These are phyloP conservation scores for Ascochyta fabae DNA, from an alignment of 2,329 filamentous ascomycete genomes.

Conservation along the genomic window DNA sequence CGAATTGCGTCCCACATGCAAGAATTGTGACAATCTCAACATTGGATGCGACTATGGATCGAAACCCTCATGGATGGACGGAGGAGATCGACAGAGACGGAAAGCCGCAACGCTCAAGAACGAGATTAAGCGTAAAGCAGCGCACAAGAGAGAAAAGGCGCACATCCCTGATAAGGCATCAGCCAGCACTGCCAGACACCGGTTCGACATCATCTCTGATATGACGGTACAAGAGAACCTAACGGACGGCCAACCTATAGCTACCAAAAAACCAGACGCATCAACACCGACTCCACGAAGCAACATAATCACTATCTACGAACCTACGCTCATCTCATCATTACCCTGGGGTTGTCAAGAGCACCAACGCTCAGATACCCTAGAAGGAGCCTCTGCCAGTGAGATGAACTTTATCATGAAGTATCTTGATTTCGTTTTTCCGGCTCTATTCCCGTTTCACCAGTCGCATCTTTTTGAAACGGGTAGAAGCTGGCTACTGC, in stretches of 20 bases:
- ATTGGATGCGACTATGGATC: slow-evolving; percentile 18
- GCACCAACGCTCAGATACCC: slow-evolving; percentile 1
- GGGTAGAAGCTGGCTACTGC: slow-evolving; percentile 24
- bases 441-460: slow-evolving; percentile 23
- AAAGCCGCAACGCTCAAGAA: slow-evolving; percentile 15
- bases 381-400: slow-evolving; percentile 10
- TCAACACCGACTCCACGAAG: neutral
- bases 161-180: neutral
- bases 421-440: slow-evolving; percentile 24
- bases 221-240: neutral
- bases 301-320: neutral
- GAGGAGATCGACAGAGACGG: slow-evolving; percentile 13
- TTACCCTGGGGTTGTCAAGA: slow-evolving; percentile 13
- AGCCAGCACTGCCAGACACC: neutral
- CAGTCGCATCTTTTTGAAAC: slow-evolving; percentile 18
- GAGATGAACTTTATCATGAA: slow-evolving; percentile 26
- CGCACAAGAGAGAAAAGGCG: slow-evolving; percentile 14
- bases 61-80: slow-evolving; percentile 24
- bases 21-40: slow-evolving; percentile 14
- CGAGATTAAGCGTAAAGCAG: slow-evolving; percentile 20
- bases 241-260: neutral
- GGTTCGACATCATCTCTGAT: slow-evolving; percentile 9
- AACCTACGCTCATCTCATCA: slow-evolving; percentile 1
- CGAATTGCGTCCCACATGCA: slow-evolving; percentile 12
- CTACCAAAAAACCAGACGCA: neutral